Evolutionary conservation across 305 asterid species (phyloP).

Genomic region (Ruellia speciosa): DNA sequence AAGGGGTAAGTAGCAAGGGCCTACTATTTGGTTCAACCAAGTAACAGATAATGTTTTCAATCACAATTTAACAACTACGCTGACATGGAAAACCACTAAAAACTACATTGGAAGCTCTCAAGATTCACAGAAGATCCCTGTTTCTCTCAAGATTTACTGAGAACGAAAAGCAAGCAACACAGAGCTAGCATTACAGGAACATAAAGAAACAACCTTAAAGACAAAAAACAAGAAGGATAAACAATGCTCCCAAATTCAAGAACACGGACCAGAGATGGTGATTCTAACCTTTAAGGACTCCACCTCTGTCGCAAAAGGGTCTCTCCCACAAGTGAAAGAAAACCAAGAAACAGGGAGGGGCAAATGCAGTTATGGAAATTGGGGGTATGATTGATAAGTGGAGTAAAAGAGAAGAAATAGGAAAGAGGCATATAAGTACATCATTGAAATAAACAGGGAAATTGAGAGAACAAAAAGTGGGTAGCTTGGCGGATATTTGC

Average conservation of each 20-base stretch:
- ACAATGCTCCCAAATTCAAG: conserved; percentile 9
- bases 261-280: conserved; percentile 30
- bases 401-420: conserved; percentile 53
- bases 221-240: conserved; percentile 12
- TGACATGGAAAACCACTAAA: no score
- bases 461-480: conserved; percentile 33
- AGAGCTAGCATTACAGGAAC: conserved; percentile 8
- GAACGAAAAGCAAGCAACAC: not conserved
- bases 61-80: no score
- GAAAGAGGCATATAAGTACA: conserved; percentile 27
- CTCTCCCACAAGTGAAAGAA: conserved; percentile 22
- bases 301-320: conserved; percentile 24
- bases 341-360: conserved; percentile 22
- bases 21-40: no score
- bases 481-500: conserved; percentile 27
- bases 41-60: no score
- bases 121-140: conserved; percentile 14
- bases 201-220: conserved; percentile 1
- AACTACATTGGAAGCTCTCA: not conserved
- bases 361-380: conserved; percentile 27
- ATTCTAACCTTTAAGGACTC: conserved; percentile 4
- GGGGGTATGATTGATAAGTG: conserved; percentile 24
- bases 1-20: no score
- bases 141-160: conserved; percentile 14
- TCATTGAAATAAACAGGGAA: conserved; percentile 22